Evolutionary conservation across 192 early-diverging fungal species (phyloP).

Genomic region (Backusella westeae): DNA sequence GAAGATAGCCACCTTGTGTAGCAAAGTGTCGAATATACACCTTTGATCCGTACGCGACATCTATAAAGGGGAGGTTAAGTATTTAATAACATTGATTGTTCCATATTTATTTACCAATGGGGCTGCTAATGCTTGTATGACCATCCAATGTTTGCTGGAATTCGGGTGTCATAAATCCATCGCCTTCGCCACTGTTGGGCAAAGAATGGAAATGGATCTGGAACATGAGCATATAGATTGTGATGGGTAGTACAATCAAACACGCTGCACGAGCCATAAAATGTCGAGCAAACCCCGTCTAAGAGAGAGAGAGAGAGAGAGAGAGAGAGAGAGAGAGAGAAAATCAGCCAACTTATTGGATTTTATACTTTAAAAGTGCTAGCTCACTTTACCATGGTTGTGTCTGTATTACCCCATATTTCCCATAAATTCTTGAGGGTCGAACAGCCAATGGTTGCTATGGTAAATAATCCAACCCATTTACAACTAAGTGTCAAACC

Average conservation of each 20-base stretch:
- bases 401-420: constrained; percentile 69
- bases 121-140: constrained; percentile 47
- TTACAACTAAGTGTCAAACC: constrained; percentile 81
- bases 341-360: too few species aligned
- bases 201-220: constrained; percentile 88
- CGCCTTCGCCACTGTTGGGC: constrained; percentile 81
- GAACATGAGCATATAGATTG: constrained; percentile 87
- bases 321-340: too few species aligned
- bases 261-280: constrained; percentile 84
- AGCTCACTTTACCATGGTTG: constrained; percentile 30
- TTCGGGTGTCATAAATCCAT: constrained; percentile 93
- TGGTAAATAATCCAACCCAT: constrained; percentile 94
- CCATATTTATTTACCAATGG: constrained; percentile 45
- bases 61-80: constrained; percentile 30
- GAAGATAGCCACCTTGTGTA: constrained; percentile 79
- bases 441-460: constrained; percentile 85
- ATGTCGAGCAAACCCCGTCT: constrained; percentile 50
- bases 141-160: constrained; percentile 89
- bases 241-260: constrained; percentile 82
- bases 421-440: constrained; percentile 87
- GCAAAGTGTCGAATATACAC: constrained; percentile 70
- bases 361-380: too few species aligned
- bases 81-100: background rate
- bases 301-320: too few species aligned
- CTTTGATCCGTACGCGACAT: constrained; percentile 69